These are phyloP conservation scores for Amanita thiersii DNA, from an alignment of 768 basidiomycete species.

Conservation along the genomic window DNA sequence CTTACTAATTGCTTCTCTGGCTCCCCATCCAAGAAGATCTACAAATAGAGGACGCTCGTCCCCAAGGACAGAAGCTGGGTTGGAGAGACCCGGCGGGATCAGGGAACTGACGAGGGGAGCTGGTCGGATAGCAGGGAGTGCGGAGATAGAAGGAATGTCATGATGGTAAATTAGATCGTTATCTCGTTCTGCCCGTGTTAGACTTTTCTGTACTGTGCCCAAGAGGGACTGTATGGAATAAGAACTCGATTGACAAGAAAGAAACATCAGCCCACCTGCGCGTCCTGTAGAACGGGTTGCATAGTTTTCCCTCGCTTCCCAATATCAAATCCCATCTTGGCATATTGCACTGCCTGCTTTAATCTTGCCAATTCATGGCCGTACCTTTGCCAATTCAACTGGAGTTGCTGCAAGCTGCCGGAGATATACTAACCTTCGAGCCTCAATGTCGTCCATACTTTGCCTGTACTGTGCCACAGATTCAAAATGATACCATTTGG, in stretches of 20 bases:
- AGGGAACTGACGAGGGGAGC: conserved; percentile 58
- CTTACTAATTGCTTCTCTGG: conserved; percentile 80
- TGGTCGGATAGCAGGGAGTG: conserved; percentile 56
- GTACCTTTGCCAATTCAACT: conserved; percentile 45
- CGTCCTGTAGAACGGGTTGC: conserved; percentile 63
- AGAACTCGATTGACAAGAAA: conserved; percentile 7
- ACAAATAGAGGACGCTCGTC: conserved; percentile 59
- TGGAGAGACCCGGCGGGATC: conserved; percentile 45
- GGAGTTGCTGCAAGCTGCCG: conserved; percentile 2
- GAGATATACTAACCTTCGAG: conserved; percentile 43
- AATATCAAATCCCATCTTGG: conserved; percentile 62
- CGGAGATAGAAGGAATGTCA: conserved; percentile 66
- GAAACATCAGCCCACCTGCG: conserved; percentile 47
- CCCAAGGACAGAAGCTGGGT: conserved; percentile 49
- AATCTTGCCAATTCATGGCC: conserved; percentile 83
- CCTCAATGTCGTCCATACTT: conserved; percentile 81
- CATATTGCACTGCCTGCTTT: conserved; percentile 52
- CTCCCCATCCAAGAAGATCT: conserved; percentile 79
- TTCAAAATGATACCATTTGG: conserved; percentile 78
- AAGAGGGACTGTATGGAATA: conserved; percentile 57
- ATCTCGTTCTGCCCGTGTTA: conserved; percentile 74
- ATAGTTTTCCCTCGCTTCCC: conserved; percentile 59
- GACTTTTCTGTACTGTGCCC: conserved; percentile 57
- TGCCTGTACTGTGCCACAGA: conserved; percentile 87
- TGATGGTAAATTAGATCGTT: conserved; percentile 96